Base-by-base conservation (phyloP, 208 protist genomes). In the Trichomonas tenax region DNA sequence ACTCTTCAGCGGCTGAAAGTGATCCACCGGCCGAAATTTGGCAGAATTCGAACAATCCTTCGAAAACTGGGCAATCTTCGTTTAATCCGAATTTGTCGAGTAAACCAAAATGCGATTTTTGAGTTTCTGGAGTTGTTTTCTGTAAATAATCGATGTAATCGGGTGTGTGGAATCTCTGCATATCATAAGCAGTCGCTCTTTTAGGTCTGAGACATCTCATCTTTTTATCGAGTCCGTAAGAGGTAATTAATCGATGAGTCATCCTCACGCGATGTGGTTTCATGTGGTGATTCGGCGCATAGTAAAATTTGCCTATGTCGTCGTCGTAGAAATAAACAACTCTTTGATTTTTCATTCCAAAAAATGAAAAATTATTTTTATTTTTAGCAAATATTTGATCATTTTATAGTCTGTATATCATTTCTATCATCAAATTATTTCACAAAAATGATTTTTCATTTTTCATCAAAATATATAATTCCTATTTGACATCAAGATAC, bases 1-100 rank as follows among this genome's bases (percentile, higher is more conserved):
- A 97, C 48, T 98, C 98, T 51, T 98, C 97, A 15, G 99, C 99
- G 86, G 98, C 99, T 41, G 97, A 98, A 96, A 99, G 97, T 0
- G 96, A 97, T 45, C 95, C 97, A 88, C 97, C 97, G 17, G 97
- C 96, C 44, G 46, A 97, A 34, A 97, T 46, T 96, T 97, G 97
- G 89, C 97, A 98, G 96, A 97, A 98, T 31, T 97, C 96, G 88
- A 97, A 98, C 26, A 98, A 2, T n/a, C 97, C 97, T 63, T 97
- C 96, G 72, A 98, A 98, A 58, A 98, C 90, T 9, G 97, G 97
- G 93, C 97, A 97, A 63, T 98, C 97, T 63, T 81, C 96, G 31
- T 97, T 97, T 17, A 98, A 63, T 63, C 97, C 97, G 93, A 96
- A 96, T 63, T 88, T 84, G 44, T 72, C 88, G 0, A 4, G 41